Percentiles rank a stretch among this genome's conserved stretches.
phyloP scores from a whole-genome alignment of 768 basidiomycete genomes.

The Boletus sensibilis region DNA sequence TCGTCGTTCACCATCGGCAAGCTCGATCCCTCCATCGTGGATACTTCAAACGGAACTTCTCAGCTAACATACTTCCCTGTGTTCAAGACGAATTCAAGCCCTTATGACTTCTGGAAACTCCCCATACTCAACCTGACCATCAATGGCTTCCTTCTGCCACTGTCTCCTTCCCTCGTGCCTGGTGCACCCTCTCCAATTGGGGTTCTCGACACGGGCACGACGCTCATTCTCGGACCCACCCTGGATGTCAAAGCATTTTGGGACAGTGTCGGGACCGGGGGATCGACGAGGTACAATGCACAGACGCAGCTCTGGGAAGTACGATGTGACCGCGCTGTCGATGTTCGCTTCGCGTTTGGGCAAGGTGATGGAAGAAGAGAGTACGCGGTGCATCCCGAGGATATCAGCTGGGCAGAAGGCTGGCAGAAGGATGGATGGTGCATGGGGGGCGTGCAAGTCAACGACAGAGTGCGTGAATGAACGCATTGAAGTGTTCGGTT shows the following conservation, averaged over 20 bases:
- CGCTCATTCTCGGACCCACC: conserved; percentile 53
- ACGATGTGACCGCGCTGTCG: conserved; percentile 47
- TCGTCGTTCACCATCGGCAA: conserved; percentile 55
- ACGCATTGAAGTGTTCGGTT: background rate
- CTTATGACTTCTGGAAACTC: conserved; percentile 60
- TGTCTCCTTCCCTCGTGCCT: conserved; percentile 46
- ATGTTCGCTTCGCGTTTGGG: conserved; percentile 47
- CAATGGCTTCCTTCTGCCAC: conserved; percentile 38
- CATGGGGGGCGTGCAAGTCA: conserved; percentile 54
- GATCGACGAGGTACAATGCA: conserved; percentile 36
- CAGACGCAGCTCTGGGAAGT: conserved; percentile 47
- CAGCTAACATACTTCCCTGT: conserved; percentile 42
- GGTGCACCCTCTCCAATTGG: conserved; percentile 46
- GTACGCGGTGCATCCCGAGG: conserved; percentile 50
- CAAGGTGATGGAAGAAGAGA: conserved; percentile 32
- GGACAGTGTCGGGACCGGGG: conserved; percentile 43
- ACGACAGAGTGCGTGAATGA: conserved; percentile 42
- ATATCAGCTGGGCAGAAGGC: conserved; percentile 50
- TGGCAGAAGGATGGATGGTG: conserved; percentile 47
- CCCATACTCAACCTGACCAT: conserved; percentile 46
- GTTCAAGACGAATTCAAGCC: conserved; percentile 32
- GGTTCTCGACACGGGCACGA: conserved; percentile 64
- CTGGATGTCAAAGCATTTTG: conserved; percentile 54
- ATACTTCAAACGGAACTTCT: conserved; percentile 27
- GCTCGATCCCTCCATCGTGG: conserved; percentile 37